A percentile compares a stretch with the other conserved stretches of the same genome.
These are phyloP conservation scores for Cladosporium velox DNA, from an alignment of 2,329 filamentous ascomycete species.

Conservation along the genomic window DNA sequence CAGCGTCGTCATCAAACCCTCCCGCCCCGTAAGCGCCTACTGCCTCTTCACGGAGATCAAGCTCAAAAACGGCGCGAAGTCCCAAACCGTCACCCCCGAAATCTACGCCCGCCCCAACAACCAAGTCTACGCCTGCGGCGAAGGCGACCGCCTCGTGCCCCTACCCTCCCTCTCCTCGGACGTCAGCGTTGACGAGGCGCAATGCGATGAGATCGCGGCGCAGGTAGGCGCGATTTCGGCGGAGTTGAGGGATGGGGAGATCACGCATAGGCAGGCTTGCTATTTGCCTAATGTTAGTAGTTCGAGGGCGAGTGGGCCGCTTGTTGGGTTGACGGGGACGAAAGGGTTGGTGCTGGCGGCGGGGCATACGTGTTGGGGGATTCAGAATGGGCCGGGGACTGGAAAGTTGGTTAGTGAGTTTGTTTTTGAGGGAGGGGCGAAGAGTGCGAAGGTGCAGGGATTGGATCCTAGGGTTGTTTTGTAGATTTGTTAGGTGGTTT, in stretches of 20 bases:
- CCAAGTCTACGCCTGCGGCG: constrained; percentile 92
- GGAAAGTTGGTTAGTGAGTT: constrained; percentile 50
- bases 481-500: not conserved
- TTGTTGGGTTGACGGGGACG: constrained; percentile 74
- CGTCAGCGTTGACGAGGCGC: constrained; percentile 71
- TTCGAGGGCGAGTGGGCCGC: constrained; percentile 58
- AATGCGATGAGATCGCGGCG: constrained; percentile 83
- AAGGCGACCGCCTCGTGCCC: constrained; percentile 74
- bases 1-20: constrained; percentile 62
- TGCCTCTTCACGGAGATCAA: constrained; percentile 85
- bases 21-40: constrained; percentile 66
- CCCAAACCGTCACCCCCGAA: constrained; percentile 77
- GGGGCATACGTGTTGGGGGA: constrained; percentile 97
- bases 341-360: constrained; percentile 78
- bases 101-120: constrained; percentile 88
- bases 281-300: constrained; percentile 76
- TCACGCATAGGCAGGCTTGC: constrained; percentile 82
- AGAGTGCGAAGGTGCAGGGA: constrained; percentile 45
- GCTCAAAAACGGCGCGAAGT: constrained; percentile 42
- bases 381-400: constrained; percentile 91
- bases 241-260: constrained; percentile 49
- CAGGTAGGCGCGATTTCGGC: constrained; percentile 66
- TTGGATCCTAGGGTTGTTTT: constrained; percentile 42
- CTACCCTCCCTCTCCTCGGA: constrained; percentile 74
- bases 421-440: constrained; percentile 47